Conservation (phyloP, 139 green algal genomes). For the Chlamydomonas incerta region DNA sequence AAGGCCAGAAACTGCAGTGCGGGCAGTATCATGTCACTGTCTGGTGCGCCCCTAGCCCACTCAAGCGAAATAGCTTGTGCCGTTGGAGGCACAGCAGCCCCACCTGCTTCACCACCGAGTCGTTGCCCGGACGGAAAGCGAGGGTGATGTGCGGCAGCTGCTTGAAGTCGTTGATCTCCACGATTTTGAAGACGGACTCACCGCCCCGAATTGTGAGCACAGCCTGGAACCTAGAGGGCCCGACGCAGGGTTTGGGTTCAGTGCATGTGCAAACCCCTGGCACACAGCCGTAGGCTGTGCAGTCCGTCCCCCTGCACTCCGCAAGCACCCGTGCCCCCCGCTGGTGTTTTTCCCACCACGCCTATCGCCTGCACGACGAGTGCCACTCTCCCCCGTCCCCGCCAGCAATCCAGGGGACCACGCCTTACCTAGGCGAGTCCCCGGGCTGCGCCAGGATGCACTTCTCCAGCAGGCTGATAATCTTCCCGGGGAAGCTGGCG, state of each 20-base stretch:
- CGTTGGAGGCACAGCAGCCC: neutral
- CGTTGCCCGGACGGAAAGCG: conserved; percentile 82
- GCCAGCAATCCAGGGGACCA: no score
- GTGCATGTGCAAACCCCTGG: no score
- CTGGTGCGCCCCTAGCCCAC: no score
- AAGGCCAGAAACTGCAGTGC: conserved; percentile 88
- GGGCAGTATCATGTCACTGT: no score
- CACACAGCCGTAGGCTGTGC: no score
- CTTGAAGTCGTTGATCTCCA: conserved; percentile 98
- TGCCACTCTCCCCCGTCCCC: no score
- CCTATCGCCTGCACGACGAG: no score
- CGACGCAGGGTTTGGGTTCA: neutral
- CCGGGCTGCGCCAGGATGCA: conserved; percentile 70
- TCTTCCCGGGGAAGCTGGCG: conserved; percentile 84
- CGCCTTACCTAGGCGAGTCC: conserved; percentile 66
- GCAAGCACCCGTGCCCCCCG: no score
- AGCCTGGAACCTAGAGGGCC: conserved; percentile 64
- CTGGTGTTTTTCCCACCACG: no score
- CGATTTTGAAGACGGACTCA: conserved; percentile 80
- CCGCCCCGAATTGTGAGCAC: conserved; percentile 59
- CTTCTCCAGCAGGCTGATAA: conserved; percentile 88
- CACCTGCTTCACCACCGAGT: conserved; percentile 86
- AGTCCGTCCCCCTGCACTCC: no score
- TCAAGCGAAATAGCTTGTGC: no score
- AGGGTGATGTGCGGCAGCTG: conserved; percentile 91